Percentiles rank a stretch among this genome's conserved stretches.
Conservation (phyloP, 2,329 filamentous ascomycete genomes). For the Colletotrichum aenigma region DNA sequence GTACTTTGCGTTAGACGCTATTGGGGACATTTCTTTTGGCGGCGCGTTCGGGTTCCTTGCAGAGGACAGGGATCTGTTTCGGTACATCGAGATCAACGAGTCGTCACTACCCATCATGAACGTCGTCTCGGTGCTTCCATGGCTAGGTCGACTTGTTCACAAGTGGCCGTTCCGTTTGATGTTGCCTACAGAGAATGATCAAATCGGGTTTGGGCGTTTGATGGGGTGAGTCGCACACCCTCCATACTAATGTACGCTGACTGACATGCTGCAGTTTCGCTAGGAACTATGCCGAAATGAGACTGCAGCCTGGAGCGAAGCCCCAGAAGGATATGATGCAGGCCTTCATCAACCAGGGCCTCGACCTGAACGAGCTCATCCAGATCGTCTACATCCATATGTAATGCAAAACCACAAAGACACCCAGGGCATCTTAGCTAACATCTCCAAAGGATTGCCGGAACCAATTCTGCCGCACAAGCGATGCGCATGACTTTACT, state of each 20-base stretch:
- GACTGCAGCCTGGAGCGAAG: constrained; percentile 26
- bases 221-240: constrained; percentile 29
- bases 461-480: constrained; percentile 66
- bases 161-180: constrained; percentile 42
- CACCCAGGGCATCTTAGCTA: neutral
- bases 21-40: constrained; percentile 58
- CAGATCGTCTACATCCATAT: constrained; percentile 44
- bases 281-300: constrained; percentile 27
- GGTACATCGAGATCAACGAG: constrained; percentile 47
- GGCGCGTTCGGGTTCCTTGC: constrained; percentile 54
- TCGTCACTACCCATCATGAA: constrained; percentile 47
- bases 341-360: constrained; percentile 40
- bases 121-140: constrained; percentile 45
- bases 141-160: constrained; percentile 44
- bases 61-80: constrained; percentile 51
- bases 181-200: constrained; percentile 43
- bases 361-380: constrained; percentile 37
- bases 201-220: constrained; percentile 40
- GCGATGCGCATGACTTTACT: constrained; percentile 61
- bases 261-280: constrained; percentile 24
- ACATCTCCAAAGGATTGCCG: constrained; percentile 51
- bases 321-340: constrained; percentile 42
- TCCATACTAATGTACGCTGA: neutral
- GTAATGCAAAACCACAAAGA: constrained; percentile 23
- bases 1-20: constrained; percentile 59